phyloP scores from a whole-genome alignment of 768 basidiomycete genomes.

The Leccinum ochraceum region DNA sequence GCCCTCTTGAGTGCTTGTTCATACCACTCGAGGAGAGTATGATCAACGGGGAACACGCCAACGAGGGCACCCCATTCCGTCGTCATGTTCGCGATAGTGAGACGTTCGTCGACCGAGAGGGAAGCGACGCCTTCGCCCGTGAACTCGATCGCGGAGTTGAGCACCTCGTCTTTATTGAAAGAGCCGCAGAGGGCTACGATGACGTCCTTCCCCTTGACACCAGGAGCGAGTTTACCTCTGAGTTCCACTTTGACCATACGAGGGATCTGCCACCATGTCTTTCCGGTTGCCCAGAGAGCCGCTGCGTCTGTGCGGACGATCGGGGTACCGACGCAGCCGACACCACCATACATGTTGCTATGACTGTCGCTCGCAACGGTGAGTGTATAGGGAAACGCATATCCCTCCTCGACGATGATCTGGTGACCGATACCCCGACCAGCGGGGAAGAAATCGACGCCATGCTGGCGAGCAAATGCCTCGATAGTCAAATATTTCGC shows the following conservation, averaged over 20 bases:
- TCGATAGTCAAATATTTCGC: constrained; percentile 93
- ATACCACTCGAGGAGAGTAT: constrained; percentile 84
- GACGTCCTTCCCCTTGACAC: constrained; percentile 97
- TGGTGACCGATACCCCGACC: constrained; percentile 99
- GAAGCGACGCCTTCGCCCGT: constrained; percentile 82
- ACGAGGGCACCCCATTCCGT: constrained; percentile 99
- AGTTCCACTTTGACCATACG: constrained; percentile 95
- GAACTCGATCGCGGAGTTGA: constrained; percentile 97
- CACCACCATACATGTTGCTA: constrained; percentile 99
- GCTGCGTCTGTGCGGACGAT: constrained; percentile 96
- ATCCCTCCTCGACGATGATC: constrained; percentile 96
- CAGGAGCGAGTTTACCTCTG: constrained; percentile 74
- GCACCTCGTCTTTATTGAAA: constrained; percentile 95
- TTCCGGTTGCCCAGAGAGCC: constrained; percentile 96
- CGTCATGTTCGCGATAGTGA: constrained; percentile 99
- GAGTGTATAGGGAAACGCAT: constrained; percentile 93
- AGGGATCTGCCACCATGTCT: constrained; percentile 99
- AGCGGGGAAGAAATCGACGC: constrained; percentile 94
- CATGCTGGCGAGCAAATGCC: constrained; percentile 80
- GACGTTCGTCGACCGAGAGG: constrained; percentile 84
- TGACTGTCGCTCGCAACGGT: constrained; percentile 97
- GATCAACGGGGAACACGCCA: constrained; percentile 93
- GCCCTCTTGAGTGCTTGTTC: constrained; percentile 68
- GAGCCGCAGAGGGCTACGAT: constrained; percentile 95
- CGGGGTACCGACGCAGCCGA: constrained; percentile 95